Base-by-base conservation (phyloP, 345 rosid species). In the Hibiscus trionum region DNA sequence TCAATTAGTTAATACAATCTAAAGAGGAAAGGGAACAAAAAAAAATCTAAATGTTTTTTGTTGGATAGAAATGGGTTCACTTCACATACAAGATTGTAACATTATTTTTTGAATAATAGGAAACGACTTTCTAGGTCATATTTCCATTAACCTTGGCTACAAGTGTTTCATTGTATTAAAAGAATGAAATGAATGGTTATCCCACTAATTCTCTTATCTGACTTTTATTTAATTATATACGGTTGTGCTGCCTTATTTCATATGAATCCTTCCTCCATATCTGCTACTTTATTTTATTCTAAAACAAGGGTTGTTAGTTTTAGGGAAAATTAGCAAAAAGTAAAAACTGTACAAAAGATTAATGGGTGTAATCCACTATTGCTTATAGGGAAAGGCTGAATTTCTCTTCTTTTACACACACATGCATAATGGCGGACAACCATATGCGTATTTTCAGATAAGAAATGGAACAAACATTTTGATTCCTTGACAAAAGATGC, bases 301-400 rank as follows among this genome's bases (percentile, higher is more conserved):
- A 35, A 74, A 61, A 44, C 17, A 14, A 39, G 10, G 17, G 17
- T 57, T 31, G 33, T 55, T 26, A 59, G 27, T 59, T 75, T 73
- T 4, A 2, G 47, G 7, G 15, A 61, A 21, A 56, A 21, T 5
- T 10, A 24, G 7, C 10, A 58, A 58, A 37, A 37, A 37, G 9
- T 2, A 10, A 21, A 58, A 26, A 58, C 2, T 19, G 61, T 58
- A 24, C 31, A 5, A 26, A 58, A 58, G 11, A 26, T 58, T 4
- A 58, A 61, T 65, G 58, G 75, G 69, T 66, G 79, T 80, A 66
- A 80, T 70, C 85, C 81, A 82, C 65, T 72, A 49, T 21, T 39
- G 66, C 72, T 61, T 52, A 33, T 44, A 15, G 12, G 29, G 66
- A 71, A 68, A 57, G n/a, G 3, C n/a, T 65, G 59, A 6, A 7